A percentile compares a stretch with the other conserved stretches of the same genome.
These are phyloP conservation scores for Flaveria ramosissima DNA, from an alignment of 129 eudicot genomes.

Conservation along the genomic window DNA sequence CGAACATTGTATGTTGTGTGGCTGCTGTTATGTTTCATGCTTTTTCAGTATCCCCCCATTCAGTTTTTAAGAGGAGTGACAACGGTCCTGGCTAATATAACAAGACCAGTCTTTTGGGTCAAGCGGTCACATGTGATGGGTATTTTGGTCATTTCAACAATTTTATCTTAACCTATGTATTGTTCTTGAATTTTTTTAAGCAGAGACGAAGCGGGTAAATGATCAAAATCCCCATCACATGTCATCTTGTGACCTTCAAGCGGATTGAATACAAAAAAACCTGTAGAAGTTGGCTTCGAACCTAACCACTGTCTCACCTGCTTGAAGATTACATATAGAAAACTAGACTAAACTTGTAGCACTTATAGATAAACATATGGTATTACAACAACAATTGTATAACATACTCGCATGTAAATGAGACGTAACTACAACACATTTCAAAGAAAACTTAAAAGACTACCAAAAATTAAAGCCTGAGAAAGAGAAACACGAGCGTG, in stretches of 20 bases:
- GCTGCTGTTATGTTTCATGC: neutral
- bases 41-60: neutral
- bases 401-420: neutral
- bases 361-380: too few species aligned
- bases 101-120: neutral
- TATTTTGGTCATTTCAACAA: neutral
- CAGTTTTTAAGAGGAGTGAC: neutral
- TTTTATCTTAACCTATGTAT: neutral
- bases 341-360: too few species aligned
- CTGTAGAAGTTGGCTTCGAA: too few species aligned
- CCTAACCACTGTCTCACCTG: neutral
- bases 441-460: conserved; percentile 3
- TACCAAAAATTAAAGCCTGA: neutral
- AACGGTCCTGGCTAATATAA: neutral
- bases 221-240: neutral
- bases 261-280: too few species aligned
- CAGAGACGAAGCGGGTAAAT: neutral
- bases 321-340: neutral
- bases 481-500: neutral
- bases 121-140: neutral
- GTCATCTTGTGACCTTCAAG: neutral
- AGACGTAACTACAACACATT: neutral
- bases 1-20: conserved; percentile 3
- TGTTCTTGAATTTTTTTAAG: neutral
- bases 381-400: neutral